A percentile compares a stretch with the other conserved stretches of the same genome.
These are phyloP conservation scores for Protomyces arabidopsidicola DNA, from an alignment of 1,139 yeast species.

Conservation along the genomic window DNA sequence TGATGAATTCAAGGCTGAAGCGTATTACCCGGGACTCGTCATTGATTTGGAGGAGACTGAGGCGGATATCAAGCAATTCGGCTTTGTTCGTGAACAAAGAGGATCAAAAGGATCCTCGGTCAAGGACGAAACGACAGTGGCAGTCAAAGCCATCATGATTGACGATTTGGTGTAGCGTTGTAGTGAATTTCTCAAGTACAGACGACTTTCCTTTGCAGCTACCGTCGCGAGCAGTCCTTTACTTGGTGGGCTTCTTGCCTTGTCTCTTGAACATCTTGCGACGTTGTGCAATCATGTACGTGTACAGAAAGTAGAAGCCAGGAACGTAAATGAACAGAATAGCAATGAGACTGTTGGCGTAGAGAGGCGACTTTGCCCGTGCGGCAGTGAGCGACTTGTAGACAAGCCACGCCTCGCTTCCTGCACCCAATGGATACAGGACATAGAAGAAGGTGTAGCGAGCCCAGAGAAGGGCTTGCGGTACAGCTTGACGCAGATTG, in stretches of 20 bases:
- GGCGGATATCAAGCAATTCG: not conserved
- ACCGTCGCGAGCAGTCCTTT: not conserved
- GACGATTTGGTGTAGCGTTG: not conserved
- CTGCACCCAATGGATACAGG: conserved; percentile 86
- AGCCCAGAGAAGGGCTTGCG: conserved; percentile 59
- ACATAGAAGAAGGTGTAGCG: conserved; percentile 62
- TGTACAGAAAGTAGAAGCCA: conserved; percentile 76
- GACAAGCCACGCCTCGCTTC: conserved; percentile 70
- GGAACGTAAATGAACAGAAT: conserved; percentile 48
- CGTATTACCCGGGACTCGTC: not conserved
- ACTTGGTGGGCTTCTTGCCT: conserved; percentile 18
- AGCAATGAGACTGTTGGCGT: conserved; percentile 53
- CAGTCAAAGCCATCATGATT: not conserved
- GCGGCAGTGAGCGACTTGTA: conserved; percentile 63
- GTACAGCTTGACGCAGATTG: conserved; percentile 58
- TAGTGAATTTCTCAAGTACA: not conserved
- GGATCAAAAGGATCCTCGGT: not conserved
- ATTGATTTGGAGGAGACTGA: not conserved
- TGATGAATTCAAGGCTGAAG: not conserved
- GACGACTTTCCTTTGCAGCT: not conserved
- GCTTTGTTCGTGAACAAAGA: not conserved
- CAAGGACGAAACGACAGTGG: not conserved
- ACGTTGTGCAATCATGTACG: conserved; percentile 78
- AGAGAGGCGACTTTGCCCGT: conserved; percentile 49
- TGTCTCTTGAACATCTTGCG: conserved; percentile 28